These are phyloP conservation scores for Fusarium vanettenii DNA, from an alignment of 2,329 filamentous ascomycete genomes.

Conservation along the genomic window DNA sequence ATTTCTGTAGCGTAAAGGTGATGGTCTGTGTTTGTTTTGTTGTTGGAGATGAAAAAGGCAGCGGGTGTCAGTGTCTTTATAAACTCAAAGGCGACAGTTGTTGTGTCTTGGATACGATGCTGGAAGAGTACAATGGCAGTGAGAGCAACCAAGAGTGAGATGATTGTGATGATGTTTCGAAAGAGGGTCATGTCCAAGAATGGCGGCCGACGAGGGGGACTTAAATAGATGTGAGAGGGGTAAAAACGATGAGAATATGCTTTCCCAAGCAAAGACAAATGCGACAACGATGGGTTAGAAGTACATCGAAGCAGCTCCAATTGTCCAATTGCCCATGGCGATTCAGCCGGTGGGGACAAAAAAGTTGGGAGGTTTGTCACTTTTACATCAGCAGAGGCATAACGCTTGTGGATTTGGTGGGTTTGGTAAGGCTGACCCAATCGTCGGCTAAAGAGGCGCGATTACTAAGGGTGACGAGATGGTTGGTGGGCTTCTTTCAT, in stretches of 20 bases:
- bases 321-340: constrained; percentile 11
- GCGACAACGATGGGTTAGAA: constrained; percentile 24
- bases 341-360: constrained; percentile 4
- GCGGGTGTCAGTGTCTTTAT: constrained; percentile 15
- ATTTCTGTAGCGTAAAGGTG: constrained; percentile 61
- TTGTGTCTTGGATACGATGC: constrained; percentile 36
- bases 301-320: constrained; percentile 21
- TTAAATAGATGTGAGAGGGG: constrained; percentile 31
- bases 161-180: constrained; percentile 38
- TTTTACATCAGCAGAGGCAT: constrained; percentile 41
- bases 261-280: constrained; percentile 33
- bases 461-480: constrained; percentile 34
- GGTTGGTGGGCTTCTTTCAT: background rate
- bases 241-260: constrained; percentile 21
- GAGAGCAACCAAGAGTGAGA: constrained; percentile 46
- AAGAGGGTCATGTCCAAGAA: constrained; percentile 47
- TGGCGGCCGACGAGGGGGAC: constrained; percentile 21
- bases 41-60: background rate
- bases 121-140: constrained; percentile 44
- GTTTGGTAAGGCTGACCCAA: constrained; percentile 39
- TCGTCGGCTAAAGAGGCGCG: constrained; percentile 17
- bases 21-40: constrained; percentile 16
- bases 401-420: constrained; percentile 1
- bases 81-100: constrained; percentile 31
- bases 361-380: constrained; percentile 35